A percentile compares a stretch with the other conserved stretches of the same genome.
Evolutionary conservation across 192 early-diverging fungal species (phyloP).

Genomic region (Backusella mclennaniae): DNA sequence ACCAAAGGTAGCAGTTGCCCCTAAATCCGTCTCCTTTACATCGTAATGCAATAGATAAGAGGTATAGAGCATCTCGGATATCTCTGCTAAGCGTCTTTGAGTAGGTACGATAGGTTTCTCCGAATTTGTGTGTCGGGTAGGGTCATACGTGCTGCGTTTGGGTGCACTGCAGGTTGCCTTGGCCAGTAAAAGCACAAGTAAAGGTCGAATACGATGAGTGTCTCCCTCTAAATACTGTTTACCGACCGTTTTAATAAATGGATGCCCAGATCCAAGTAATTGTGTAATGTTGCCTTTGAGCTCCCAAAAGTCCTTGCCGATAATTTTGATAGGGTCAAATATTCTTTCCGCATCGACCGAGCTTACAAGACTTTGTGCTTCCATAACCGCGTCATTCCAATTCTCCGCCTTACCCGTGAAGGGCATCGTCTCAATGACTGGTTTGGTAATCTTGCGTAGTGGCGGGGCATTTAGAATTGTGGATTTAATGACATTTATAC

Average conservation of each 20-base stretch:
- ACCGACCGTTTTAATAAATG: conserved; percentile 83
- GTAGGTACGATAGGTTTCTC: conserved; percentile 68
- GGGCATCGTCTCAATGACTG: conserved; percentile 21
- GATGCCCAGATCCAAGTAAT: conserved; percentile 85
- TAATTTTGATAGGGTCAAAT: conserved; percentile 73
- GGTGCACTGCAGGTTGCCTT: conserved; percentile 76
- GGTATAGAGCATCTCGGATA: conserved; percentile 98
- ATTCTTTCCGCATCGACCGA: conserved; percentile 32
- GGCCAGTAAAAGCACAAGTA: conserved; percentile 86
- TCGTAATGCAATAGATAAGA: conserved; percentile 96
- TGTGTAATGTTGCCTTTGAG: conserved; percentile 82
- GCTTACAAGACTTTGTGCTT: conserved; percentile 48
- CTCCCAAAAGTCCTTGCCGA: conserved; percentile 81
- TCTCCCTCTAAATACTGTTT: conserved; percentile 85
- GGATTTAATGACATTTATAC: conserved; percentile 24
- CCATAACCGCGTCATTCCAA: conserved; percentile 52
- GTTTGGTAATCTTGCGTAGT: conserved; percentile 21
- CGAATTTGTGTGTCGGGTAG: conserved; percentile 5
- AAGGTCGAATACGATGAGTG: conserved; percentile 91
- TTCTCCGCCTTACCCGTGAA: conserved; percentile 34
- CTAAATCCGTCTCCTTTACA: conserved; percentile 74
- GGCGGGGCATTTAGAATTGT: conserved; percentile 21
- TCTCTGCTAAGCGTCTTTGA: conserved; percentile 94
- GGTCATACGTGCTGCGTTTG: conserved; percentile 37
- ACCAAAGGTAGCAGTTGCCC: conserved; percentile 82